Percentiles rank a stretch among this genome's conserved stretches.
Evolutionary conservation across 2,329 filamentous ascomycete species (phyloP).

Genomic region (Arthrobotrys conoides): DNA sequence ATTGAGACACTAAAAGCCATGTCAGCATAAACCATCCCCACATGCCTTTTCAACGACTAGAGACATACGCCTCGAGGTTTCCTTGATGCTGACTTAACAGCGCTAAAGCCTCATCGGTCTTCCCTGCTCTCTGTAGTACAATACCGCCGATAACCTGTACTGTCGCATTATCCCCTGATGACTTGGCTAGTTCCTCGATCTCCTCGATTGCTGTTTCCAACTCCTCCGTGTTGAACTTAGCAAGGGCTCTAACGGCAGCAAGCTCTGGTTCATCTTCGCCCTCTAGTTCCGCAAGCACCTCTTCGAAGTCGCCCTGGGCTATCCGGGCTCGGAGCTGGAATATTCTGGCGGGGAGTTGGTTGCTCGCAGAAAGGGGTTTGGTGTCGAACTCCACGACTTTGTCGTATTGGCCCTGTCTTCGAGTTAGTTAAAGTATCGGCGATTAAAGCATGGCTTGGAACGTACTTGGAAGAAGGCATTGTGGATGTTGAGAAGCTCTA

Average conservation of each 20-base stretch:
- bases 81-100: conserved; percentile 87
- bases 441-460: neutral
- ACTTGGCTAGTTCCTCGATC: conserved; percentile 77
- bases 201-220: conserved; percentile 73
- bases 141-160: conserved; percentile 88
- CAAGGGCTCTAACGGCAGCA: conserved; percentile 81
- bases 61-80: conserved; percentile 79
- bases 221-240: conserved; percentile 76
- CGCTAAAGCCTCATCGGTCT: conserved; percentile 86
- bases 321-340: conserved; percentile 86
- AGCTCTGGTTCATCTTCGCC: conserved; percentile 79
- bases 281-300: conserved; percentile 79
- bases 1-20: conserved; percentile 76
- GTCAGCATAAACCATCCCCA: conserved; percentile 25
- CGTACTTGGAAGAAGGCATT: conserved; percentile 76
- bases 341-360: conserved; percentile 81
- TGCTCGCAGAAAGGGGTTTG: conserved; percentile 81
- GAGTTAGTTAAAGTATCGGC: conserved; percentile 11
- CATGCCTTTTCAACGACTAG: conserved; percentile 15
- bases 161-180: conserved; percentile 78
- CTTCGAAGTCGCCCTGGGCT: conserved; percentile 81
- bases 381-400: conserved; percentile 88
- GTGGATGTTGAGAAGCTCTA: conserved; percentile 79
- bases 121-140: conserved; percentile 82
- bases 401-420: conserved; percentile 81